Evolutionary conservation across 371 early-diverging fungal species (phyloP).

Genomic region (Lichtheimia ramosa): DNA sequence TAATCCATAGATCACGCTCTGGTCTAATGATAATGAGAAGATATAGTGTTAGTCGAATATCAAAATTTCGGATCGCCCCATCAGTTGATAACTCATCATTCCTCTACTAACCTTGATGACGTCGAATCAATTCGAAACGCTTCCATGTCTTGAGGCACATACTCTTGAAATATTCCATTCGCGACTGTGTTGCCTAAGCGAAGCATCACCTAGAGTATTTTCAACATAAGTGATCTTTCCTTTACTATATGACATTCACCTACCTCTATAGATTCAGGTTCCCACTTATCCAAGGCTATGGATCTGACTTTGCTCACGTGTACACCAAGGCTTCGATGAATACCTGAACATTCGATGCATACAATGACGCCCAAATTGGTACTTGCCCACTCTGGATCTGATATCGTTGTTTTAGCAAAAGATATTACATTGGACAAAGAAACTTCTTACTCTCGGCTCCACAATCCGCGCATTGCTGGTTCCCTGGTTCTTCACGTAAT

Average conservation of each 20-base stretch:
- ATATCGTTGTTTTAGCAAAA: neutral
- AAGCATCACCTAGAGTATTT: slow-evolving; percentile 62
- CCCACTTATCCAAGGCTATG: slow-evolving; percentile 87
- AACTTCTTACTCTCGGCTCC: slow-evolving; percentile 23
- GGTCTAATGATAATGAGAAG: slow-evolving; percentile 27
- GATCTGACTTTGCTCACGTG: slow-evolving; percentile 90
- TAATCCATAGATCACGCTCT: slow-evolving; percentile 70
- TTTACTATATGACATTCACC: neutral
- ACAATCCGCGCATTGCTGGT: slow-evolving; percentile 84
- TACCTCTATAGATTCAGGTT: slow-evolving; percentile 72
- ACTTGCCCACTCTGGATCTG: slow-evolving; percentile 90
- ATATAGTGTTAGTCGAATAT: too few species aligned
- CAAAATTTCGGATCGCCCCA: too few species aligned
- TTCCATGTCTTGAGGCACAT: slow-evolving; percentile 42
- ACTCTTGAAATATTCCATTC: slow-evolving; percentile 74
- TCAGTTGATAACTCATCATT: neutral
- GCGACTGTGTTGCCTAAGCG: slow-evolving; percentile 78
- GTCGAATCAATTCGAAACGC: slow-evolving; percentile 25
- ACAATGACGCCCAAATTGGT: slow-evolving; percentile 90
- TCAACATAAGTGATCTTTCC: neutral
- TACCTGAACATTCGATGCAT: slow-evolving; percentile 97
- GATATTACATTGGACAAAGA: neutral
- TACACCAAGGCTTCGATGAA: slow-evolving; percentile 95
- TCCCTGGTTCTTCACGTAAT: slow-evolving; percentile 56
- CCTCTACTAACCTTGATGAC: slow-evolving; percentile 27